phyloP scores from a whole-genome alignment of 352 stramenopile genomes.

The Globisporangium spinosum region DNA sequence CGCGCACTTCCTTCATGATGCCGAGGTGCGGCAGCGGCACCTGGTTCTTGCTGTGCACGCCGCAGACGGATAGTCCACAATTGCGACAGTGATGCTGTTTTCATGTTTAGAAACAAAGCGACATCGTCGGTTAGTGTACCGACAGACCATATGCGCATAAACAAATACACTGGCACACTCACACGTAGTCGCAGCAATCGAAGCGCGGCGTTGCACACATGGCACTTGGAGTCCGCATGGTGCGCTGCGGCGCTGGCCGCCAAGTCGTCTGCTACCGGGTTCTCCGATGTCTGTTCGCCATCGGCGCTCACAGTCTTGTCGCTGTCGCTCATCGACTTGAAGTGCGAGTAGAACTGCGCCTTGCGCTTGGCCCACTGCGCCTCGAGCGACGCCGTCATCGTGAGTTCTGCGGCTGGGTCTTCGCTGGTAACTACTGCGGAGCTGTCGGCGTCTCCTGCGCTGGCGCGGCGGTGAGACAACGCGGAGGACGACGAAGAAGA shows the following conservation, averaged over 20 bases:
- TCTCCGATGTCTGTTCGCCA: not conserved
- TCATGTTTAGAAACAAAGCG: not conserved
- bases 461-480: not conserved
- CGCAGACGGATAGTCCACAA: slow-evolving; percentile 57
- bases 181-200: slow-evolving; percentile 49
- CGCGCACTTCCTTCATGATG: slow-evolving; percentile 70
- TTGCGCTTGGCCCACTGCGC: slow-evolving; percentile 33
- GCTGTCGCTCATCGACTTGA: slow-evolving; percentile 29
- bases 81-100: slow-evolving; percentile 63
- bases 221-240: slow-evolving; percentile 47
- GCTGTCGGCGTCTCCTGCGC: not conserved
- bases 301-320: not conserved
- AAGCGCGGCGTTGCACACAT: slow-evolving; percentile 59
- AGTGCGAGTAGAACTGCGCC: slow-evolving; percentile 45
- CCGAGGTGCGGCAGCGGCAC: slow-evolving; percentile 66
- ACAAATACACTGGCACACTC: slow-evolving; percentile 15
- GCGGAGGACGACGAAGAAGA: not conserved
- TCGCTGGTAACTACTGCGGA: not conserved
- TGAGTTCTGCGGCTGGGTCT: slow-evolving; percentile 17
- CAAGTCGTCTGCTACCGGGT: slow-evolving; percentile 3
- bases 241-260: slow-evolving; percentile 11
- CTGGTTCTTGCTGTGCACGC: slow-evolving; percentile 77
- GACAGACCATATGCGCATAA: not conserved
- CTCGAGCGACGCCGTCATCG: slow-evolving; percentile 38
- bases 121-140: not conserved